phyloP scores from a whole-genome alignment of 2,329 filamentous ascomycete species.

The Epichloe sibirici region DNA sequence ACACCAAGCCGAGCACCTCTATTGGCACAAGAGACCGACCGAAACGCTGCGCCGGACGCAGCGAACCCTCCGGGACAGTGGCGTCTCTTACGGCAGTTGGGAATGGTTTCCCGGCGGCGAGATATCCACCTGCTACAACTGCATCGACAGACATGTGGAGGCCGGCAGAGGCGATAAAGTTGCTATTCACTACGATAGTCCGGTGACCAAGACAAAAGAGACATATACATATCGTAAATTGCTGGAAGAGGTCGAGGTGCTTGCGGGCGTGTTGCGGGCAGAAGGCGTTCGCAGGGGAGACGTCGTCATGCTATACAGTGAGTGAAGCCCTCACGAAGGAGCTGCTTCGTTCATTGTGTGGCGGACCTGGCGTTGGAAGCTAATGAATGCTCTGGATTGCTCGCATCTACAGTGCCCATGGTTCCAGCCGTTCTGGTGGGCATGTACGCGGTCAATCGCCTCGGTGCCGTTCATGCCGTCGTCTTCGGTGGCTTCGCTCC shows the following conservation, averaged over 20 bases:
- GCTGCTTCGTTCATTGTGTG: not conserved
- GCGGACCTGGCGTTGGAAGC: conserved; percentile 4
- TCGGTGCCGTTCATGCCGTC: conserved; percentile 81
- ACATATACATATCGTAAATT: conserved; percentile 64
- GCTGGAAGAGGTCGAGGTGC: conserved; percentile 65
- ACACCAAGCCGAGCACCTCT: conserved; percentile 58
- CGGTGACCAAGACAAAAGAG: conserved; percentile 63
- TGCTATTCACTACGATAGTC: conserved; percentile 80
- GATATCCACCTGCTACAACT: conserved; percentile 87
- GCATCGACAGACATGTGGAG: conserved; percentile 76
- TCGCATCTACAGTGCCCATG: conserved; percentile 63
- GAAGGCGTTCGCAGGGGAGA: conserved; percentile 75
- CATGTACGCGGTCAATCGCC: conserved; percentile 65
- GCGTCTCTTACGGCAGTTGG: conserved; percentile 63
- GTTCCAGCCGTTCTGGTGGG: conserved; percentile 80
- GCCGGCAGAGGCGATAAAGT: conserved; percentile 60
- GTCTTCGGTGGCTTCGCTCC: conserved; percentile 91
- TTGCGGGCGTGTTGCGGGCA: conserved; percentile 71
- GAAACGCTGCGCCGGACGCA: conserved; percentile 45
- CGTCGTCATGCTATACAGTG: conserved; percentile 82
- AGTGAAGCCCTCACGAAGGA: conserved; percentile 15
- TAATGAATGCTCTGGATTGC: not conserved
- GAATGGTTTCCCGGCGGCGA: conserved; percentile 83
- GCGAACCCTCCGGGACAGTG: conserved; percentile 51
- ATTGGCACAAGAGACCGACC: conserved; percentile 70